phyloP scores from a whole-genome alignment of 768 basidiomycete genomes.

The Hygrocybe coccinea region DNA sequence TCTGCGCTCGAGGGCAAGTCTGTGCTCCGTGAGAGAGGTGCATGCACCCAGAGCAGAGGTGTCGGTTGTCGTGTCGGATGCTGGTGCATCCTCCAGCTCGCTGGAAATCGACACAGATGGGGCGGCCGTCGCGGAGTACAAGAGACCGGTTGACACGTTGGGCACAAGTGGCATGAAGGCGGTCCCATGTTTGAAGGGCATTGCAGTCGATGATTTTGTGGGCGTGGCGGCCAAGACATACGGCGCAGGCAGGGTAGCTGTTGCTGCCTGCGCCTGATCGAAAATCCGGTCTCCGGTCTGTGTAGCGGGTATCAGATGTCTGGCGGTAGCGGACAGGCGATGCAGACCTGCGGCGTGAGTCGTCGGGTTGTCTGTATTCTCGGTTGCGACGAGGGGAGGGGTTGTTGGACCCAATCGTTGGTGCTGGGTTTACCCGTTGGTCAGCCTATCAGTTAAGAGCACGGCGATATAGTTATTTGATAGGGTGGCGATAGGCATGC shows the following conservation, averaged over 20 bases:
- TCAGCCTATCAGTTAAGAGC: background rate
- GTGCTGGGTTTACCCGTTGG: background rate
- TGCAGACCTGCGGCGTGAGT: background rate
- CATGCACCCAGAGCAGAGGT: constrained; percentile 43
- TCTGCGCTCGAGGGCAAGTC: constrained; percentile 33
- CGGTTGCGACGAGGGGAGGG: background rate
- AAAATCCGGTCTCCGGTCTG: background rate
- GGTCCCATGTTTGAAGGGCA: constrained; percentile 11
- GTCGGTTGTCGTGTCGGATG: constrained; percentile 20
- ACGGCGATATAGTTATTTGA: too few species aligned
- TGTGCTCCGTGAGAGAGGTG: constrained; percentile 34
- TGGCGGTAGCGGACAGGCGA: background rate
- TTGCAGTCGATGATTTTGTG: constrained; percentile 23
- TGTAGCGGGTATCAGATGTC: background rate
- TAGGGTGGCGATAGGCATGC: too few species aligned
- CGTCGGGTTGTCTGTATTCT: background rate
- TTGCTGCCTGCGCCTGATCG: background rate
- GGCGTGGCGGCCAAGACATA: background rate
- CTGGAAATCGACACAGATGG: constrained; percentile 37
- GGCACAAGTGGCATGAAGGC: constrained; percentile 16
- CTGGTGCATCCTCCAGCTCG: constrained; percentile 20
- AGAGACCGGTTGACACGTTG: constrained; percentile 12
- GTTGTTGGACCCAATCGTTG: background rate
- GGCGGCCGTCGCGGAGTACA: constrained; percentile 16
- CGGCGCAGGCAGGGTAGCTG: constrained; percentile 20